phyloP scores from a whole-genome alignment of 805 yeast genomes.

The Maudiozyma serrabonitensis region DNA sequence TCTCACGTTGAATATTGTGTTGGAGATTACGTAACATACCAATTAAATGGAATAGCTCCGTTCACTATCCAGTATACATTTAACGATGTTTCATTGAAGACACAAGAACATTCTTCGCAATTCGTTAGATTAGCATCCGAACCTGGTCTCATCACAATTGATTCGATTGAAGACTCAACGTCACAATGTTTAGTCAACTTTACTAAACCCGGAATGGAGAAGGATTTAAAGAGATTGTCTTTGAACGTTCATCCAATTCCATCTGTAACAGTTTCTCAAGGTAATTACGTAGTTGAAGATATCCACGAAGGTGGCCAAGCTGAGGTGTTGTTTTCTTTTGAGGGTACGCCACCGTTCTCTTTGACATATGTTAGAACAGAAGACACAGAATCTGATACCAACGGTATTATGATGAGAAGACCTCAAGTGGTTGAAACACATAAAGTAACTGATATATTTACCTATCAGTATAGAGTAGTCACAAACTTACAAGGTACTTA shows the following conservation, averaged over 20 bases:
- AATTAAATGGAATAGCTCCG: constrained; percentile 71
- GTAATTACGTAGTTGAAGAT: constrained; percentile 65
- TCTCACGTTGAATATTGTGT: constrained; percentile 61
- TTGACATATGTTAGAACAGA: constrained; percentile 74
- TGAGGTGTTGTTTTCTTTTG: constrained; percentile 70
- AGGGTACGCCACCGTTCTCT: constrained; percentile 85
- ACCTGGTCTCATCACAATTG: constrained; percentile 66
- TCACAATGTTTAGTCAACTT: constrained; percentile 62
- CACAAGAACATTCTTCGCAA: constrained; percentile 40
- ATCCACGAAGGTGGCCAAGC: constrained; percentile 94
- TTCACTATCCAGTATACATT: constrained; percentile 68
- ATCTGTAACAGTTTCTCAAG: constrained; percentile 76
- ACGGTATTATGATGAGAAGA: constrained; percentile 34
- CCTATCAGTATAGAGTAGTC: constrained; percentile 55
- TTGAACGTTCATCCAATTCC: constrained; percentile 48
- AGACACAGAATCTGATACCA: constrained; percentile 32
- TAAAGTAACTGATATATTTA: constrained; percentile 52
- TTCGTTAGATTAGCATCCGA: constrained; percentile 67
- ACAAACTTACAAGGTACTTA: constrained; percentile 89
- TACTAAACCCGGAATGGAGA: constrained; percentile 31
- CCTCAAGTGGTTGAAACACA: constrained; percentile 52
- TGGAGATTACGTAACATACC: constrained; percentile 78
- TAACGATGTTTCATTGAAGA: constrained; percentile 48
- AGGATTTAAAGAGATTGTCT: constrained; percentile 27
- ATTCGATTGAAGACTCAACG: constrained; percentile 64